Conservation (phyloP, 805 yeast species). For the Debaryomyces hansenii region DNA sequence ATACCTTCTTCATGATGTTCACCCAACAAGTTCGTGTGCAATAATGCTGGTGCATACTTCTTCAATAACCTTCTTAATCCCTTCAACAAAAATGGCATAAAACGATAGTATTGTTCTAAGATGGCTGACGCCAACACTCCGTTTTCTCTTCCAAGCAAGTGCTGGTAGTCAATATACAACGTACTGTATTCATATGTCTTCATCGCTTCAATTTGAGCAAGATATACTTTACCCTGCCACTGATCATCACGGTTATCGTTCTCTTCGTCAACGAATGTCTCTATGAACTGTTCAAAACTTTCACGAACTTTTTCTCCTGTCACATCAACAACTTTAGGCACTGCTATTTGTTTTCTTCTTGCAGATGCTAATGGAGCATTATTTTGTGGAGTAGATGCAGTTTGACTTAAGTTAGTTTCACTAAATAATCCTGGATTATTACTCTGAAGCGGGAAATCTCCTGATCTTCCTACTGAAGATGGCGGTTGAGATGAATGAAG, state of each 20-base stretch:
- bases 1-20: conserved; percentile 26
- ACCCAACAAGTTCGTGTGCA: conserved; percentile 45
- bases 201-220: conserved; percentile 82
- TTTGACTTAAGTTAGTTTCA: conserved; percentile 19
- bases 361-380: conserved; percentile 21
- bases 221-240: conserved; percentile 59
- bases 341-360: conserved; percentile 62
- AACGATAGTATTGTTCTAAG: conserved; percentile 88
- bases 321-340: conserved; percentile 84
- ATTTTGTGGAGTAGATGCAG: conserved; percentile 14
- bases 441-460: conserved; percentile 31
- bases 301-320: conserved; percentile 94
- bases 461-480: conserved; percentile 39
- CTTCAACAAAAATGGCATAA: conserved; percentile 76
- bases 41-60: conserved; percentile 69
- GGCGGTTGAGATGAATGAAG: conserved; percentile 43
- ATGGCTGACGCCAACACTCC: conserved; percentile 90
- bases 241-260: conserved; percentile 27
- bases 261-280: conserved; percentile 52
- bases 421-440: conserved; percentile 26
- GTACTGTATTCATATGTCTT: conserved; percentile 72
- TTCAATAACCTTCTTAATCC: conserved; percentile 75
- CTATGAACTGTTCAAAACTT: conserved; percentile 81
- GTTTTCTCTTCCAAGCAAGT: conserved; percentile 70
- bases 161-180: conserved; percentile 81